Base-by-base conservation (phyloP, 1,284 basidiomycete genomes). In the Clitocybe nebularis region DNA sequence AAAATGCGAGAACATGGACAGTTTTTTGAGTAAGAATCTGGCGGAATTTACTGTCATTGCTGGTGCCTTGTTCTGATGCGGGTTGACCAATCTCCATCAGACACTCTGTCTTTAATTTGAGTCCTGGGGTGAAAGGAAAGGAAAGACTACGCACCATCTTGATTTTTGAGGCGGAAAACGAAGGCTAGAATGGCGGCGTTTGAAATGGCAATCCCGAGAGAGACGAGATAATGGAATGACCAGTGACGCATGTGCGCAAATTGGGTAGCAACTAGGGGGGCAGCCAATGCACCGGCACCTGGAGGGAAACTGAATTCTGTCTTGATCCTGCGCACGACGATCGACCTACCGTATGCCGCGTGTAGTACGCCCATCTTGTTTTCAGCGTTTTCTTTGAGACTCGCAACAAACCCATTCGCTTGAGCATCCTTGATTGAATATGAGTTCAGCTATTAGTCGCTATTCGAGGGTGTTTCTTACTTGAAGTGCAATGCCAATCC, bases 211-310 rank as follows among this genome's bases (percentile, higher is more conserved):
- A 88, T 47, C 1, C 73, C 76, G 2, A 86, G 60, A 0, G 81
- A 84, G 7, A 66, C 64, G 6, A 85, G 64, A 56, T 78, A 89
- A 57, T 85, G 80, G 53, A 78, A 79, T 7, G 81, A 85, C 73
- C 80, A 81, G 39, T 60, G 64, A 0, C 47, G 54, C 28, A 68
- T 54, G 39, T 69, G 66, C 1, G 79, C 62, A 47, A 86, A 85
- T 34, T 81, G 77, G 0, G 83, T 87, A 0, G 83, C 68, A 1
- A 77, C 67, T 7, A 87, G 67, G 2, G 84, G 84, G 3, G 81
- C 64, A 5, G 65, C 59, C 3, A 84, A 58, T 3, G 81, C 83
- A 1, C 83, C 84, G 5, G 69, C 58, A 3, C 81, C 79, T 82
- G 36, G 24, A 3, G 22, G 11, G 23, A 25, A 13, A 23, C n/a